Conservation (phyloP, 2,329 filamentous ascomycete species). For the Penicillium sp. region DNA sequence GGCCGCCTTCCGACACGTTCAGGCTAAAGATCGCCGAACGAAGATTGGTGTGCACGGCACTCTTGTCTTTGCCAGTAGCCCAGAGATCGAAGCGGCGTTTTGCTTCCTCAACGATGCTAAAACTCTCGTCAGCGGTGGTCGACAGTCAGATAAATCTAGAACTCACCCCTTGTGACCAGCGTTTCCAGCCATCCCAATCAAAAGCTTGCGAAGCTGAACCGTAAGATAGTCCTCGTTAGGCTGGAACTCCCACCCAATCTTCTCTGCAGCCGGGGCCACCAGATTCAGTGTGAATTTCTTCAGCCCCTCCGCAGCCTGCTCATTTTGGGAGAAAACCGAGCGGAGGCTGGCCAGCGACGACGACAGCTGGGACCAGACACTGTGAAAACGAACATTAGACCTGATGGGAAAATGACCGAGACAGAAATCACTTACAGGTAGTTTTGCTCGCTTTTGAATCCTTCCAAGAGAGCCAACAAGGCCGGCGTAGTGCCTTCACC, state of each 20-base stretch:
- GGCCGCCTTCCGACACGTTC: conserved; percentile 66
- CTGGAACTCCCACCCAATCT: conserved; percentile 81
- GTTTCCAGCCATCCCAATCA: conserved; percentile 69
- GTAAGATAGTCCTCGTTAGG: conserved; percentile 74
- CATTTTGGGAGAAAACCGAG: conserved; percentile 76
- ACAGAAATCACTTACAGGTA: conserved; percentile 56
- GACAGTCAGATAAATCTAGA: neutral
- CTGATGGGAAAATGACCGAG: neutral
- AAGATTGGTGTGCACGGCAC: conserved; percentile 73
- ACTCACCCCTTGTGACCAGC: conserved; percentile 69
- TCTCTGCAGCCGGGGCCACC: conserved; percentile 66
- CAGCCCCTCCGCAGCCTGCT: conserved; percentile 64
- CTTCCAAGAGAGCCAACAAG: conserved; percentile 75
- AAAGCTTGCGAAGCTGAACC: conserved; percentile 72
- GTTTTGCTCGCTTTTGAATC: conserved; percentile 75
- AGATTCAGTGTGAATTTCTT: conserved; percentile 75
- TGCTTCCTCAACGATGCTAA: conserved; percentile 65
- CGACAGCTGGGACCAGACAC: conserved; percentile 80
- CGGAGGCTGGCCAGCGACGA: conserved; percentile 70
- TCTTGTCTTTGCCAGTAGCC: conserved; percentile 58
- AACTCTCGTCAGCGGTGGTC: neutral
- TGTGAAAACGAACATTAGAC: conserved; percentile 25
- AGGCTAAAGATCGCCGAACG: conserved; percentile 75
- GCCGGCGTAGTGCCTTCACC: conserved; percentile 78
- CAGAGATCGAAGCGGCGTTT: conserved; percentile 76